Evolutionary conservation across 1,284 basidiomycete species (phyloP).

Genomic region (Malassezia obtusa): DNA sequence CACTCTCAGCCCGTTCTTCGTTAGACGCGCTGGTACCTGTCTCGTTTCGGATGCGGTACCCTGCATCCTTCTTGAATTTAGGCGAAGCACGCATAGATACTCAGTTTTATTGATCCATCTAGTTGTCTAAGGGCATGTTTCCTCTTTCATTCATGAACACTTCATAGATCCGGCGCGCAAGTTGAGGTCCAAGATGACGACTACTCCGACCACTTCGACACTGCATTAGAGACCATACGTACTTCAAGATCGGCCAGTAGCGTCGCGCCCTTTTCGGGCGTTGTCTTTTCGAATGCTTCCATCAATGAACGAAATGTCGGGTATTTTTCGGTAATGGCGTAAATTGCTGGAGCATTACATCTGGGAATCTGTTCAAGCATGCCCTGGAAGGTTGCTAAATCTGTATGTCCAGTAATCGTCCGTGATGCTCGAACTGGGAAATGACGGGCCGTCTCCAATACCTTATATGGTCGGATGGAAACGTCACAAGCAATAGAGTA

Average conservation of each 20-base stretch:
- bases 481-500: conserved; percentile 13
- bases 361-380: conserved; percentile 19
- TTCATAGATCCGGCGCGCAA: background rate
- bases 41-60: conserved; percentile 2
- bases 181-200: background rate
- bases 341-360: background rate
- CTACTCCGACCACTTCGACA: background rate
- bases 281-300: background rate
- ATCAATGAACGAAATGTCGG: conserved; percentile 8
- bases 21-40: background rate
- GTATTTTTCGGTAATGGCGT: conserved; percentile 5
- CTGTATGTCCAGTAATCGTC: background rate
- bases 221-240: background rate
- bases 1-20: background rate
- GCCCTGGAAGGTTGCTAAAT: background rate
- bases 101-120: background rate
- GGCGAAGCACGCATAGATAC: background rate
- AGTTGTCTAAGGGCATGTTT: background rate
- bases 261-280: background rate
- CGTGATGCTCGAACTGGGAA: background rate
- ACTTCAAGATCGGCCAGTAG: background rate
- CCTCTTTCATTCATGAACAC: background rate
- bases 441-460: background rate
- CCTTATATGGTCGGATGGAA: conserved; percentile 15
- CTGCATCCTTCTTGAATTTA: conserved; percentile 2